Evolutionary conservation across 345 rosid genomes (phyloP), one percentile per base, ranked within the genome.

Genomic region (Euphorbia pulcherrima): DNA sequence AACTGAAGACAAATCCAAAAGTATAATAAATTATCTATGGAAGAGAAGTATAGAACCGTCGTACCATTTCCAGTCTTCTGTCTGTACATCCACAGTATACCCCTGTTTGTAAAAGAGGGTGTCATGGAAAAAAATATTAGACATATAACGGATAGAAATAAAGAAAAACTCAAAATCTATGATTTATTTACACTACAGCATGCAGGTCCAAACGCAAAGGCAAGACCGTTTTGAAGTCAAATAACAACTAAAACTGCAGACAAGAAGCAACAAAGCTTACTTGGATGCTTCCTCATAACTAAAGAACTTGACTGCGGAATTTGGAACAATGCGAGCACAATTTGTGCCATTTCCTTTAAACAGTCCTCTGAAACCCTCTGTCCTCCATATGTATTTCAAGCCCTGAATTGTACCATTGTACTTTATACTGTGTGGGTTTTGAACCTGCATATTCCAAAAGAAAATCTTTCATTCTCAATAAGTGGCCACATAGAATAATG

Each of bases 281-380:
- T 77, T 83, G 37, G 97, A 92, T 37, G 96, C 97, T 80, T 92
- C 92, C 85, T 92, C 97, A 30, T 92, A 92, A 79, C 97, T 92
- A 58, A 89, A 92, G 77, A 92, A 92, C 81, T 92, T 89, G 79
- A 92, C 96, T 11, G 97, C 97, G 6, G 96, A 92, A 76, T 92
- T 92, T 30, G 97, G 97, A 64, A 92, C 73, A 67, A 89, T 92
- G 33, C 99, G 96, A 64, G 99, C 99, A 79, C 99, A 95, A 74
- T 95, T 90, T 44, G 99, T 82, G 48, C 97, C 97, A 51, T 95
- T 95, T 70, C 99, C 97, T 83, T 86, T 92, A 71, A 92, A 87
- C 84, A 92, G 4, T 47, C 96, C 97, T 68, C 90, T 81, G 24
- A 89, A 77, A 66, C 97, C 93, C 79, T 92, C 96, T 37, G 87